Evolutionary conservation across 257 asterid species (phyloP).

Genomic region (Penstemon eatonii): DNA sequence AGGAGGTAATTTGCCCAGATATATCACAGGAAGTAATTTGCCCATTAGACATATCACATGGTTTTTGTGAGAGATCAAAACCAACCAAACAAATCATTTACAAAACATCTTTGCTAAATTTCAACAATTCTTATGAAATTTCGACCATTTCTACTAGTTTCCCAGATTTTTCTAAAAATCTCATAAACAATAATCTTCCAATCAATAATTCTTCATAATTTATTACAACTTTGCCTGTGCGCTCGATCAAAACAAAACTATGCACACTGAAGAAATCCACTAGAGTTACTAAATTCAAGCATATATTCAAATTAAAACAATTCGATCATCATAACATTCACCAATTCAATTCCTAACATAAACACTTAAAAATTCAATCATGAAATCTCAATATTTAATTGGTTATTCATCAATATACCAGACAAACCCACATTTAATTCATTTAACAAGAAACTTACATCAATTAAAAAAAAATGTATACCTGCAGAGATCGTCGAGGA

Average conservation of each 20-base stretch:
- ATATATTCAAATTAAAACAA: too few species aligned
- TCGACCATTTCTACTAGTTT: too few species aligned
- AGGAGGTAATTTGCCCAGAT: too few species aligned
- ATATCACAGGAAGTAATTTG: too few species aligned
- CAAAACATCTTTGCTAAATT: not conserved
- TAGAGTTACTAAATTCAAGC: conserved; percentile 14
- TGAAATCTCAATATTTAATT: too few species aligned
- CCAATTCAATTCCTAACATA: not conserved
- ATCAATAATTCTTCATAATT: not conserved
- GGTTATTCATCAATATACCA: too few species aligned
- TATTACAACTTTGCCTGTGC: not conserved
- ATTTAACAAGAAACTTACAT: too few species aligned
- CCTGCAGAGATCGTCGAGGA: conserved; percentile 98
- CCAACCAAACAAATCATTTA: not conserved
- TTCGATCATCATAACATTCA: not conserved
- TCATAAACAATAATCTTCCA: not conserved
- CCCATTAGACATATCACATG: too few species aligned
- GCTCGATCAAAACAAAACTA: conserved; percentile 7
- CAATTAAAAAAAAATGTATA: conserved; percentile 5
- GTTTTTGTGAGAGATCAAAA: not conserved
- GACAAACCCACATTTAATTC: too few species aligned
- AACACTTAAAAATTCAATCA: too few species aligned
- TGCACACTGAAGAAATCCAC: not conserved
- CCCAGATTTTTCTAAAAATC: too few species aligned
- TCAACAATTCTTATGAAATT: not conserved